phyloP scores from a whole-genome alignment of 768 basidiomycete genomes.

The Arthromyces matolae region DNA sequence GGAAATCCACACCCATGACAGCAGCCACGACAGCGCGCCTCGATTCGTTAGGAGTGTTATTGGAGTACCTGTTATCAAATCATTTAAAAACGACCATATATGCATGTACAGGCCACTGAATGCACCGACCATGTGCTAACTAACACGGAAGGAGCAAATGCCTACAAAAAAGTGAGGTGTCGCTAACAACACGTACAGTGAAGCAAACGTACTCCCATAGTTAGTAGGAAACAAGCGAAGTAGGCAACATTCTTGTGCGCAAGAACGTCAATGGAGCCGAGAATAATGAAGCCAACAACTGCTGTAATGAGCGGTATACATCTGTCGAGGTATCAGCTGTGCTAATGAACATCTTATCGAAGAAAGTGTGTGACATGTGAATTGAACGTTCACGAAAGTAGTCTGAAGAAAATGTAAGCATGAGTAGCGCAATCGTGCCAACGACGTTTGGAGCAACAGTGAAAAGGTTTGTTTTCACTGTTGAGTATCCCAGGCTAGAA shows the following conservation, averaged over 20 bases:
- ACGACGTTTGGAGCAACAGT: conserved; percentile 52
- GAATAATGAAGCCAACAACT: conserved; percentile 39
- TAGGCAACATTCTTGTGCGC: conserved; percentile 42
- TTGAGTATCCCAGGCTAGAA: conserved; percentile 41
- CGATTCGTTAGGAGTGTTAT: conserved; percentile 48
- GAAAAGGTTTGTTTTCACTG: conserved; percentile 48
- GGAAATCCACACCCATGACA: conserved; percentile 38
- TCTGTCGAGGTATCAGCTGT: conserved; percentile 17
- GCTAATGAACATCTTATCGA: neutral
- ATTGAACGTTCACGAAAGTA: conserved; percentile 49
- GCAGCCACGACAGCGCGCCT: conserved; percentile 47
- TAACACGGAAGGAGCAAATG: conserved; percentile 45
- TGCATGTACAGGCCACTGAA: neutral
- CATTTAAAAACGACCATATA: neutral
- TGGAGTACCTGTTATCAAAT: conserved; percentile 44
- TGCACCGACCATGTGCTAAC: conserved; percentile 37
- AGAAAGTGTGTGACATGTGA: conserved; percentile 31
- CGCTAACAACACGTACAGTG: too few species aligned
- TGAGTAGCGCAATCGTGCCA: conserved; percentile 42
- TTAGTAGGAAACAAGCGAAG: conserved; percentile 53
- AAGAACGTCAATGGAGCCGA: conserved; percentile 42
- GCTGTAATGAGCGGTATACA: conserved; percentile 39
- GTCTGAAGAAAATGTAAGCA: conserved; percentile 49
- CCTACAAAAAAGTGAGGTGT: conserved; percentile 23
- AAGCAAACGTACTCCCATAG: conserved; percentile 44